These are phyloP conservation scores for Saxophila tyrrhenica DNA, from an alignment of 495 filamentous ascomycete genomes.

Conservation along the genomic window DNA sequence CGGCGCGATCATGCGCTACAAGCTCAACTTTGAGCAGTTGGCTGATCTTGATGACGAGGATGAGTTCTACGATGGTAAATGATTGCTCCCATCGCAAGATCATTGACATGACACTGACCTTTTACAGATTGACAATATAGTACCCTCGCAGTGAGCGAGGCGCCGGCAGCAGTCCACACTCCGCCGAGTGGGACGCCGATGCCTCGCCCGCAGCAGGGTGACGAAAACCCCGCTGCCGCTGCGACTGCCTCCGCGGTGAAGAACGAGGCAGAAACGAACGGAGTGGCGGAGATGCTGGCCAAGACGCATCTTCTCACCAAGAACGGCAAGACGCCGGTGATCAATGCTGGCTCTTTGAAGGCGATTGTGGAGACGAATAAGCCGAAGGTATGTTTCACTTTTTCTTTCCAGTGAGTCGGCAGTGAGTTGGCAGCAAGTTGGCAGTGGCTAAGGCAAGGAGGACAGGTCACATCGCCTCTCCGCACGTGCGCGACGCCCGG, in stretches of 20 bases:
- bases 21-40: conserved; percentile 99
- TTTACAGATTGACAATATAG: conserved; percentile 84
- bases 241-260: conserved; percentile 4
- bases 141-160: conserved; percentile 85
- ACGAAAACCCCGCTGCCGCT: not conserved
- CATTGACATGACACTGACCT: not conserved
- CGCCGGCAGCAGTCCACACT: conserved; percentile 60
- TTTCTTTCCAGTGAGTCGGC: too few species aligned
- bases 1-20: conserved; percentile 93
- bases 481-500: not conserved
- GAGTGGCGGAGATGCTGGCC: not conserved
- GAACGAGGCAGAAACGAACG: not conserved
- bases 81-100: not conserved
- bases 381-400: not conserved
- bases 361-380: not conserved
- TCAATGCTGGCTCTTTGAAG: not conserved
- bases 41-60: conserved; percentile 92
- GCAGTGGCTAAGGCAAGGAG: too few species aligned
- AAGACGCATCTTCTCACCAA: not conserved
- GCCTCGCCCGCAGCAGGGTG: conserved; percentile 33
- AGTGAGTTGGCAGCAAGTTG: too few species aligned
- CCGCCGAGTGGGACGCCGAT: conserved; percentile 47
- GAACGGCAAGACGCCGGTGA: not conserved
- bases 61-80: conserved; percentile 89
- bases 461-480: not conserved